Conservation (phyloP, 495 filamentous ascomycete genomes). For the Penicillium ucsense region DNA sequence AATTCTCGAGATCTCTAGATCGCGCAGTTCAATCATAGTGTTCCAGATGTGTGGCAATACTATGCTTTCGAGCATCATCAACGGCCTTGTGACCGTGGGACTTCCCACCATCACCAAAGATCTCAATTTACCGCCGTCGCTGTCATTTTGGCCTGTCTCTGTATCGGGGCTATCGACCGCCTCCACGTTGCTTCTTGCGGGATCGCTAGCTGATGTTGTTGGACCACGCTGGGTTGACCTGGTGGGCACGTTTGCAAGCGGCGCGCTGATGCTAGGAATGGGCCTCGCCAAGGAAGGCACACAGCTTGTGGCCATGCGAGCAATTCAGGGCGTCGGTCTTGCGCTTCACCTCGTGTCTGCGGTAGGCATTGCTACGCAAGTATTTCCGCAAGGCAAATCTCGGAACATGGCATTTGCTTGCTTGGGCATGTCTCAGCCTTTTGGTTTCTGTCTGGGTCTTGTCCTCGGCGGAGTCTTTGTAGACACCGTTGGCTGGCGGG, state of each 20-base stretch:
- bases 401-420: conserved; percentile 37
- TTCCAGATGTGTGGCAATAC: not conserved
- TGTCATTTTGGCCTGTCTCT: conserved; percentile 35
- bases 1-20: not conserved
- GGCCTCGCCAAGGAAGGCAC: conserved; percentile 31
- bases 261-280: conserved; percentile 33
- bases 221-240: conserved; percentile 17
- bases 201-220: conserved; percentile 41
- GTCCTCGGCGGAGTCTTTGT: conserved; percentile 37
- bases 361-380: conserved; percentile 33
- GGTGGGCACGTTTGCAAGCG: conserved; percentile 8
- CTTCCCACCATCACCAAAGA: conserved; percentile 41
- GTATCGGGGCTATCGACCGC: conserved; percentile 31
- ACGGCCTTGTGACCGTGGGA: conserved; percentile 30
- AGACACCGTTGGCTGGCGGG: conserved; percentile 39
- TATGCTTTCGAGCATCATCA: conserved; percentile 2
- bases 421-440: conserved; percentile 35
- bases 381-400: conserved; percentile 27
- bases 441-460: conserved; percentile 37
- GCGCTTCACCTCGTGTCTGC: conserved; percentile 40
- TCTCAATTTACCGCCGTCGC: conserved; percentile 22
- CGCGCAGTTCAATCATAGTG: not conserved
- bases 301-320: conserved; percentile 40
- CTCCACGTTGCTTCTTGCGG: conserved; percentile 37
- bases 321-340: conserved; percentile 36